Evolutionary conservation across 768 basidiomycete genomes (phyloP).

Genomic region (Multifurca ochricompacta): DNA sequence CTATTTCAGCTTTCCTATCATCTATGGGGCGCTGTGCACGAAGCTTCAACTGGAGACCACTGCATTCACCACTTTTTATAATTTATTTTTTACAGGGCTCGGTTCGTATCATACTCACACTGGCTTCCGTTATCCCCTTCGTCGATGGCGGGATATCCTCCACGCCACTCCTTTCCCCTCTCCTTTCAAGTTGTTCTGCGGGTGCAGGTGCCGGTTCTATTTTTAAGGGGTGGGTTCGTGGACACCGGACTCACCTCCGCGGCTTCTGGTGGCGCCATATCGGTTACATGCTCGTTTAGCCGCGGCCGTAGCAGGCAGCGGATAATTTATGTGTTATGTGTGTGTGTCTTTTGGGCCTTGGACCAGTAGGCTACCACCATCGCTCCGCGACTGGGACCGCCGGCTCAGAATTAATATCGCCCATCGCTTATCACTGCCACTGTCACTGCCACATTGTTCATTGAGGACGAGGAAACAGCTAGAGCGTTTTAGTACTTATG

Average conservation of each 20-base stretch:
- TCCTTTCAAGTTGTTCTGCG: too few species aligned
- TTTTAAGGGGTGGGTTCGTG: conserved; percentile 96
- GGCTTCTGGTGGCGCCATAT: conserved; percentile 82
- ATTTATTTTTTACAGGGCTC: conserved; percentile 73
- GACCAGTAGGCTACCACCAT: too few species aligned
- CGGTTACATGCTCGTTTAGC: conserved; percentile 90
- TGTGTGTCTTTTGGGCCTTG: too few species aligned
- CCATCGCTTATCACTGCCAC: too few species aligned
- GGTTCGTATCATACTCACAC: conserved; percentile 43
- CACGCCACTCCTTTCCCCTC: too few species aligned
- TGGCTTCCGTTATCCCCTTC: conserved; percentile 49
- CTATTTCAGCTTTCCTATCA: conserved; percentile 65
- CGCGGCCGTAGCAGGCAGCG: conserved; percentile 79
- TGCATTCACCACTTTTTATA: conserved; percentile 54
- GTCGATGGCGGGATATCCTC: conserved; percentile 91
- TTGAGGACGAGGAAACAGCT: too few species aligned
- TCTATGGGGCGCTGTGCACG: conserved; percentile 62
- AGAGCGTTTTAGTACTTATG: too few species aligned
- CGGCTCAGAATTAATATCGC: too few species aligned
- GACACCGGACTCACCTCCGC: conserved; percentile 91
- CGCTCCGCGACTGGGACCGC: too few species aligned
- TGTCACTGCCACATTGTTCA: too few species aligned
- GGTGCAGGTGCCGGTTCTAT: conserved; percentile 94
- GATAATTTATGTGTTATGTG: too few species aligned
- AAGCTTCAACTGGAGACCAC: conserved; percentile 64